phyloP scores from a whole-genome alignment of 2,329 filamentous ascomycete species.

The Penicillium sp. region DNA sequence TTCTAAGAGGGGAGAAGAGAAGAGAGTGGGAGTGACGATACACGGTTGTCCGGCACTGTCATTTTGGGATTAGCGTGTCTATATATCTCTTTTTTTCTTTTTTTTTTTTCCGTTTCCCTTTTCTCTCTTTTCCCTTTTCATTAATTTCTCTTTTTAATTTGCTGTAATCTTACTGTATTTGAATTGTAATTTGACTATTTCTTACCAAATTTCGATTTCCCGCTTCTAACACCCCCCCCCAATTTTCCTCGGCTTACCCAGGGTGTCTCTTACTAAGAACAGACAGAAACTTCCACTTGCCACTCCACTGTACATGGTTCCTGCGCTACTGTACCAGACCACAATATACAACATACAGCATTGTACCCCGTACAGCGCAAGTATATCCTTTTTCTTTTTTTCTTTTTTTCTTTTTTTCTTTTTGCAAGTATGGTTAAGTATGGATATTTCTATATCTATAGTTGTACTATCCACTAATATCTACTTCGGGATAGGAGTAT shows the following conservation, averaged over 20 bases:
- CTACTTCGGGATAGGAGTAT: too few relatives aligned
- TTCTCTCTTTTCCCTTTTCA: constrained; percentile 11
- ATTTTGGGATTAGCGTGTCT: constrained; percentile 20
- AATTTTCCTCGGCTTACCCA: too few relatives aligned
- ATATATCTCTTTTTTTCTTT: constrained; percentile 1
- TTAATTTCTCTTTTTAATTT: constrained; percentile 3
- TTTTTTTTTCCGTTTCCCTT: constrained; percentile 3
- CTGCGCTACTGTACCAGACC: background rate
- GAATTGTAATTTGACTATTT: background rate
- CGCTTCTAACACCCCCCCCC: too few relatives aligned
- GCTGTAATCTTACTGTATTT: too few relatives aligned
- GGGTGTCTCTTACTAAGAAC: too few relatives aligned
- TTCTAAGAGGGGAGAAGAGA: background rate
- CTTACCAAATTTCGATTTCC: too few relatives aligned
- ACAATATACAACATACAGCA: background rate
- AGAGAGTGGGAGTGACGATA: constrained; percentile 20
- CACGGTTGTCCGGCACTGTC: constrained; percentile 20
- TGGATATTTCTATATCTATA: too few relatives aligned
- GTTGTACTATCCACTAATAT: too few relatives aligned
- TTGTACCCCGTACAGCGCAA: background rate
- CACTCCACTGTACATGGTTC: background rate
- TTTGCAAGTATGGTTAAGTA: too few relatives aligned
- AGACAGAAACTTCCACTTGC: background rate
- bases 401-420: too few relatives aligned
- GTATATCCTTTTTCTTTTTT: background rate